Base-by-base conservation (phyloP, 768 basidiomycete species). In the Tylopilus felleus region DNA sequence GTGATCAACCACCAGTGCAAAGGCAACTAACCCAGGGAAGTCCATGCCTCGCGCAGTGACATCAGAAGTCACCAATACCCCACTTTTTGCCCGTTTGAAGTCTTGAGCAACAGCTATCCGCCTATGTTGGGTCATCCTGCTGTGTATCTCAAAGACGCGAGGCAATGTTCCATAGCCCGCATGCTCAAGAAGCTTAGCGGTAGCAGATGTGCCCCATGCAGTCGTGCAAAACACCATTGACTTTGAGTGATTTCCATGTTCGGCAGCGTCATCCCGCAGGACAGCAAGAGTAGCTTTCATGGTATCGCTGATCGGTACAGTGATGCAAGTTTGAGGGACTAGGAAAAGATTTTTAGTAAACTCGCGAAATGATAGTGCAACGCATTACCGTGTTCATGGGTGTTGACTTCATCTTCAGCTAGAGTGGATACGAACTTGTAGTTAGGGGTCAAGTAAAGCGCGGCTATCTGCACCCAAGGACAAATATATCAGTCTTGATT, bases 201-300 rank as follows among this genome's bases (percentile, higher is more conserved):
- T 72, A 40, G 82, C 67, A 8, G 71, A 73, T 1, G 81, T 80
- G 9, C 80, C 80, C 49, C 82, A 76, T 8, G 85, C 84, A 7
- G 85, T 88, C n/a, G 84, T 81, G 41, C 83, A 77, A 74, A 88
- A 88, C 7, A 82, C 74, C 67, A 88, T 85, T 16, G 77, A 60
- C 55, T 80, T 80, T 40, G 74, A 74, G 1, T 13, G 43, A 1
- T 48, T 57, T 57, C 60, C 57, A 61, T 72, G 67, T 51, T 65
- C 60, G 7, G 64, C 27, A 2, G 51, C 61, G 25, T 79, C 74
- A 3, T 71, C 62, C 31, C 69, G 71, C 12, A 80, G 59, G 36
- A 80, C 63, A 36, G 75, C 70, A 14, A 79, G 35, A 8, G 70
- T 59, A 7, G 75, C 72, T 10, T 80, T 72, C 43, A 83, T 60